Evolutionary conservation across 1,284 basidiomycete species (phyloP), one percentile per base, ranked within the genome.

Genomic region (Marasmius tenuissimus): DNA sequence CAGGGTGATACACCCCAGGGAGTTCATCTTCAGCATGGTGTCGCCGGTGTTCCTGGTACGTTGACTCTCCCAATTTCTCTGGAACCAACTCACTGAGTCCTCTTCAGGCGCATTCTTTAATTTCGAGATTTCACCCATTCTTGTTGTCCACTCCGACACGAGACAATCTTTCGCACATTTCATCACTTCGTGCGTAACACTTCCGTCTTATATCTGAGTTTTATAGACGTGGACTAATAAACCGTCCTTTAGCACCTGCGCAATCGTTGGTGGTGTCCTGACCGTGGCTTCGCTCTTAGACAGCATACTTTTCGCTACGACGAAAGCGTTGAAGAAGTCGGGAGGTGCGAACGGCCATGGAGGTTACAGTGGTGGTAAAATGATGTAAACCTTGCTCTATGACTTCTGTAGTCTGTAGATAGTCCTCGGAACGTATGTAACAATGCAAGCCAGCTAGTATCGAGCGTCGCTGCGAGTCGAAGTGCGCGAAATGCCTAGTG

Each of bases 101-200:
- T 35, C 56, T 61, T 4, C 54, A 85, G 89, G 93, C 49, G 89
- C 91, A 18, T 97, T 95, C 81, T 92, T 97, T 86, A 98, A 96
- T 80, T 97, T 92, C 74, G 97, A 99, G 73, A 98, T 99, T 72
- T 97, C 94, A n/a, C 96, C 96, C 1, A 94, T 98, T 72, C 88
- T 93, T 60, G 91, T 98, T 53, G 89, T 95, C 22, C 94, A 97
- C 72, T 85, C 85, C n/a, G 96, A 97, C 73, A 90, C 85, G 45
- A 85, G 95, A 61, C 94, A 97, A 76, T 93, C 93, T 0, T 96
- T 99, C 73, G 95, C 96, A 6, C 97, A 98, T 77, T 98, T 99
- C 82, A 77, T 98, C 45, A 97, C 96, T 40, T 97, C 94, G 92
- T 96, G 68, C 73, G 94, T 85, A 45, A 40, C 62, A 35, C 39